Evolutionary conservation across 2,329 filamentous ascomycete genomes (phyloP), one percentile per base, ranked within the genome.

Genomic region (Pseudocercospora fijiensis): DNA sequence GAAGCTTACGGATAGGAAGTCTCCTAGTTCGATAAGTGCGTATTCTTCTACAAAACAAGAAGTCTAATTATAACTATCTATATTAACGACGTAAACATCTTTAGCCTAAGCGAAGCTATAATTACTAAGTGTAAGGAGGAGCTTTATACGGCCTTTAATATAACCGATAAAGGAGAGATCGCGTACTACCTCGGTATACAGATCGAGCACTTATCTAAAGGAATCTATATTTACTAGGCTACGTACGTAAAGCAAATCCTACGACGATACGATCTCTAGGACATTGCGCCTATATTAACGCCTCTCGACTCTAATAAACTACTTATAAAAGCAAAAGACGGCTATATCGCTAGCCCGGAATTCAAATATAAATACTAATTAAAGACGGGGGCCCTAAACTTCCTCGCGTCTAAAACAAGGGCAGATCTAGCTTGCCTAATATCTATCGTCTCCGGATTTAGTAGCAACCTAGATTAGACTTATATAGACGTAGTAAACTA

Each of bases 11-110:
- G n/a, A 16, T 57, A 57, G 53, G 18, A 22, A 37, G 27, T 22
- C 53, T 57, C 27, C 18, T 57, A 57, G 30, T 57, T n/a, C 22
- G 22, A 57, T 57, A 57, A 57, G n/a, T 57, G 22, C 18, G 28
- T 57, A 16, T 57, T 57, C 27, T 33, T 33, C n/a, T 57, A 57
- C 20, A 13, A 4, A 22, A 27, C 13, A 33, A 57, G 20, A 33
- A 26, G 53, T 7, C 53, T 57, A 37, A 37, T 57, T 33, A 57
- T 57, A 33, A 57, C 13, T 6, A n/a, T 57, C 1, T 57, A 57
- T 24, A 22, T 57, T 24, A 24, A 57, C 13, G 13, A 57, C 18
- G n/a, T 57, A 5, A 57, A 57, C 20, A 57, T 57, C 53, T 57
- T 57, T 57, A 57, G 53, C 6, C 10, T 30, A 57, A 41, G 18